Evolutionary conservation across 2,329 filamentous ascomycete genomes (phyloP), one percentile per base, ranked within the genome.

Genomic region (Didymella lethalis): DNA sequence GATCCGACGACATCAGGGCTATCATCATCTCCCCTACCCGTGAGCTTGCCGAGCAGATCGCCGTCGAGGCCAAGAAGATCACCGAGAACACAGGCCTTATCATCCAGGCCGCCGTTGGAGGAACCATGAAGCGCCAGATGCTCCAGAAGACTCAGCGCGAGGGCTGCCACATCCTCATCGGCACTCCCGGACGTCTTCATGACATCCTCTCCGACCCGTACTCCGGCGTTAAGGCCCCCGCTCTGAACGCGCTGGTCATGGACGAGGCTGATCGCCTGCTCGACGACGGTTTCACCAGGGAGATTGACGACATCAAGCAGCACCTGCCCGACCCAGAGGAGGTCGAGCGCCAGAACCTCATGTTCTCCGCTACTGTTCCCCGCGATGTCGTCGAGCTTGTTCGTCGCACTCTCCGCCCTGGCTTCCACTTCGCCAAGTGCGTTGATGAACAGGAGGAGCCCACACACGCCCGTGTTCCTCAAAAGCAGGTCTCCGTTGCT

Each of bases 311-410:
- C 18, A 82, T 84, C 67, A 79, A 79, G 69, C 67, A 67, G 12
- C 64, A 77, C 34, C 71, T 97, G 10, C 94, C 94, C 3, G 79
- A 84, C 46, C 84, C 85, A 7, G 68, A 75, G 0, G 77, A 88
- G 51, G 86, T 89, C 60, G 84, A 90, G 53, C 88, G 94, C 48
- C 95, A 99, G 77, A 97, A 93, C 7, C 87, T 99, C 70, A 89
- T 99, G 78, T 97, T 96, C 77, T 98, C 94, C 14, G 95, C 95
- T 44, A 99, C 95, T 11, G 90, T 99, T 31, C 92, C 94, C 45
- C 84, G 85, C 59, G 87, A 93, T 63, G 94, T 99, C 44, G 88
- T 97, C 66, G 80, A 85, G 43, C 85, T 98, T 48, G 94, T 96
- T 40, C 86, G 89, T 59, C 79, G 81, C 65, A 92, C 92, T 66